A percentile compares a stretch with the other conserved stretches of the same genome.
These are phyloP conservation scores for Cryphonectria japonica DNA, from an alignment of 2,329 filamentous ascomycete genomes.

Conservation along the genomic window DNA sequence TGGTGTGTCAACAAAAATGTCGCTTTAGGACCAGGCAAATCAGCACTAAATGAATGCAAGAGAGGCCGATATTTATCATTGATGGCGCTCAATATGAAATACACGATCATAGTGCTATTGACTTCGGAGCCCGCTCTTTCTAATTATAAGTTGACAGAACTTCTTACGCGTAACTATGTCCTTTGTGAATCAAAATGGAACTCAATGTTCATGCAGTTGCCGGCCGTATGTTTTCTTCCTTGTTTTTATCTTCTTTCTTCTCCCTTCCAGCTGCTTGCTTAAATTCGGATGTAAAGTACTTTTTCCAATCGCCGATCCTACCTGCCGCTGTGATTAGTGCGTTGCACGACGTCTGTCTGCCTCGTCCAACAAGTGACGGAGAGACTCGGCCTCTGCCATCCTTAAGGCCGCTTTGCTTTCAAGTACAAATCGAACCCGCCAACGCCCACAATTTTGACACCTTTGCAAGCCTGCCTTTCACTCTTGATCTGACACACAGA, in stretches of 20 bases:
- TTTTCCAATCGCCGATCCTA: background rate
- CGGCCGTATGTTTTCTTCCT: background rate
- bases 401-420: background rate
- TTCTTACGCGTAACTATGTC: too few species aligned
- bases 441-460: background rate
- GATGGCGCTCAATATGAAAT: background rate
- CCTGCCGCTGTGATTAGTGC: background rate
- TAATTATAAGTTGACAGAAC: background rate
- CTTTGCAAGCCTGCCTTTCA: background rate
- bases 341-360: background rate
- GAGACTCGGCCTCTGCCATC: background rate
- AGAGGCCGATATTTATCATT: background rate
- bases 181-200: too few species aligned
- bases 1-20: background rate
- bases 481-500: background rate
- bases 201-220: too few species aligned
- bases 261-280: background rate
- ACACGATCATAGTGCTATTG: too few species aligned
- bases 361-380: background rate
- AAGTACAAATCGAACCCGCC: background rate
- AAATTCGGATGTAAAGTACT: background rate
- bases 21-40: background rate
- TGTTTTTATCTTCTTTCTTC: background rate
- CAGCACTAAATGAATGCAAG: background rate
- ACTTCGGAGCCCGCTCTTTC: background rate